These are phyloP conservation scores for Onygena corvina DNA, from an alignment of 2,329 filamentous ascomycete species.

Conservation along the genomic window DNA sequence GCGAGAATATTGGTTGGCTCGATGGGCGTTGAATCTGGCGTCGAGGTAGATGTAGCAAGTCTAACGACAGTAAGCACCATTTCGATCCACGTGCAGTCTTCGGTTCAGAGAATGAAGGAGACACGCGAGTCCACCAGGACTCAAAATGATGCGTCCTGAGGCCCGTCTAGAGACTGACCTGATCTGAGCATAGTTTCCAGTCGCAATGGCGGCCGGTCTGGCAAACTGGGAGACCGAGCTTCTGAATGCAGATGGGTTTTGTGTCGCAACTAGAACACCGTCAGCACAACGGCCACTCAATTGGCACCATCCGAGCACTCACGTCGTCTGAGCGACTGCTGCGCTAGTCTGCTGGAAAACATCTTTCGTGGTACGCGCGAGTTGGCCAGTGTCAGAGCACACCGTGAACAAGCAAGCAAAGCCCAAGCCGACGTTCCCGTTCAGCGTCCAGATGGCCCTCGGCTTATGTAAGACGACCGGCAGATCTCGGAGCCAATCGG, in stretches of 20 bases:
- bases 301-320: conserved; percentile 20
- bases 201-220: conserved; percentile 34
- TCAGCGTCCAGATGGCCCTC: conserved; percentile 20
- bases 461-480: conserved; percentile 28
- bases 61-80: conserved; percentile 10
- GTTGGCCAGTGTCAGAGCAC: background rate
- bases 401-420: background rate
- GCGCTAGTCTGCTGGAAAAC: conserved; percentile 38
- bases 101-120: background rate
- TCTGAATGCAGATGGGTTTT: conserved; percentile 34
- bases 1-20: conserved; percentile 51
- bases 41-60: conserved; percentile 18
- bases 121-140: background rate
- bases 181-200: conserved; percentile 33
- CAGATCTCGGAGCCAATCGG: conserved; percentile 25
- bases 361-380: conserved; percentile 24
- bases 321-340: conserved; percentile 40
- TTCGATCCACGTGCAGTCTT: background rate
- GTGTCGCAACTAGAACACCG: conserved; percentile 33
- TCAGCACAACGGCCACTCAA: conserved; percentile 14
- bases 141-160: background rate
- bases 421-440: conserved; percentile 3
- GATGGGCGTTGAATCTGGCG: conserved; percentile 19
- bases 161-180: conserved; percentile 24
- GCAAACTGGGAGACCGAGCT: conserved; percentile 33